These are phyloP conservation scores for Mycena metata DNA, from an alignment of 768 basidiomycete species.

Conservation along the genomic window DNA sequence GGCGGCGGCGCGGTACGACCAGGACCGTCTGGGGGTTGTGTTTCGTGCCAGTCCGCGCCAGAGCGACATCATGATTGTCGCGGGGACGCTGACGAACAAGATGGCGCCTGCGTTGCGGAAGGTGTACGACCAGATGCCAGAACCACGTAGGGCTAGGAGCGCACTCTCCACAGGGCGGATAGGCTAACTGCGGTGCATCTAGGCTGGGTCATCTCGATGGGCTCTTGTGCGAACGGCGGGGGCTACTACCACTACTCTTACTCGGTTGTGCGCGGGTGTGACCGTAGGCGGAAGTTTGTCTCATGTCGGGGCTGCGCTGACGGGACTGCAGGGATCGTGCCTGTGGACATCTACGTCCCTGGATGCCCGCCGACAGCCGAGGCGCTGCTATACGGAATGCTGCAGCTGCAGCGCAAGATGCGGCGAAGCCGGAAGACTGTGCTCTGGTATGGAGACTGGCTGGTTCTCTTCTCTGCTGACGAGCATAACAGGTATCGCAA, in stretches of 20 bases:
- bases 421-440: slow-evolving; percentile 87
- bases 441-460: slow-evolving; percentile 72
- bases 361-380: slow-evolving; percentile 98
- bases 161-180: slow-evolving; percentile 19
- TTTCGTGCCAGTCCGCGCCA: slow-evolving; percentile 99
- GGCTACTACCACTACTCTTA: slow-evolving; percentile 99
- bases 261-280: slow-evolving; percentile 98
- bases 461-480: slow-evolving; percentile 17
- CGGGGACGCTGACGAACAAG: slow-evolving; percentile 98
- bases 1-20: slow-evolving; percentile 99
- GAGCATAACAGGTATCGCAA: slow-evolving; percentile 66
- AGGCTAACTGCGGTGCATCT: slow-evolving; percentile 20
- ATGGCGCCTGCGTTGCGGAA: slow-evolving; percentile 99
- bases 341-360: slow-evolving; percentile 98
- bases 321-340: slow-evolving; percentile 81
- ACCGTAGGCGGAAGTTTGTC: slow-evolving; percentile 70
- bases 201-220: slow-evolving; percentile 99
- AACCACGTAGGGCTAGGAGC: slow-evolving; percentile 75
- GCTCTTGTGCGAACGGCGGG: slow-evolving; percentile 98
- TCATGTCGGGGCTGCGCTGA: slow-evolving; percentile 30
- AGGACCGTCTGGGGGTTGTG: slow-evolving; percentile 96
- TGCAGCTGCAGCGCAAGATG: slow-evolving; percentile 98
- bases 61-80: slow-evolving; percentile 99
- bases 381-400: slow-evolving; percentile 95
- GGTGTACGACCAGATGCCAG: slow-evolving; percentile 99